phyloP scores from a whole-genome alignment of 2,329 filamentous ascomycete genomes.

The Colletotrichum sp. region DNA sequence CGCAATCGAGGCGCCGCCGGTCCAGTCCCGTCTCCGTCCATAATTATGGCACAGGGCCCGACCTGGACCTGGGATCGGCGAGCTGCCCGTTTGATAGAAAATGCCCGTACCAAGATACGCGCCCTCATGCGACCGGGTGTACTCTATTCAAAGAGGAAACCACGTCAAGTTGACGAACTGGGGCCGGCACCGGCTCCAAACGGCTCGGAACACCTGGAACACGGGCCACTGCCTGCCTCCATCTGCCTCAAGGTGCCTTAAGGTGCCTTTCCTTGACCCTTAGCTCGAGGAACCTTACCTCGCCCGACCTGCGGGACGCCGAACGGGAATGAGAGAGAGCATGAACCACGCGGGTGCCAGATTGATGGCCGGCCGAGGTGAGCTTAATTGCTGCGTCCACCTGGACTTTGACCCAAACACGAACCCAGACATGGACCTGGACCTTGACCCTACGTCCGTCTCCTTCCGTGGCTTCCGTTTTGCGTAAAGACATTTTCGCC shows the following conservation, averaged over 20 bases:
- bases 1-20: slow-evolving; percentile 2
- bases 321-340: not conserved
- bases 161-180: not conserved
- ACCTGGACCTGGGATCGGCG: not conserved
- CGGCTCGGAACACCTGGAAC: not conserved
- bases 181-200: not conserved
- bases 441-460: not conserved
- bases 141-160: not conserved
- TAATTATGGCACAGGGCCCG: not conserved
- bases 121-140: not conserved
- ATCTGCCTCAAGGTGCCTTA: not conserved
- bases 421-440: not conserved
- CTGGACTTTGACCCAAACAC: not conserved
- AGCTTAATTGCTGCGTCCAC: not conserved
- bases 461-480: slow-evolving; percentile 8
- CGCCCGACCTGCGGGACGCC: not conserved
- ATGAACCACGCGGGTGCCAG: not conserved
- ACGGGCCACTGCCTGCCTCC: not conserved
- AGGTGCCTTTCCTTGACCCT: not conserved
- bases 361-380: not conserved
- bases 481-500: not conserved
- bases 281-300: not conserved
- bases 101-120: not conserved
- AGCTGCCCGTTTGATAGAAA: not conserved
- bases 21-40: not conserved